These are phyloP conservation scores for Pseudonitzschia multiseries DNA, from an alignment of 108 stramenopile genomes.

Conservation along the genomic window DNA sequence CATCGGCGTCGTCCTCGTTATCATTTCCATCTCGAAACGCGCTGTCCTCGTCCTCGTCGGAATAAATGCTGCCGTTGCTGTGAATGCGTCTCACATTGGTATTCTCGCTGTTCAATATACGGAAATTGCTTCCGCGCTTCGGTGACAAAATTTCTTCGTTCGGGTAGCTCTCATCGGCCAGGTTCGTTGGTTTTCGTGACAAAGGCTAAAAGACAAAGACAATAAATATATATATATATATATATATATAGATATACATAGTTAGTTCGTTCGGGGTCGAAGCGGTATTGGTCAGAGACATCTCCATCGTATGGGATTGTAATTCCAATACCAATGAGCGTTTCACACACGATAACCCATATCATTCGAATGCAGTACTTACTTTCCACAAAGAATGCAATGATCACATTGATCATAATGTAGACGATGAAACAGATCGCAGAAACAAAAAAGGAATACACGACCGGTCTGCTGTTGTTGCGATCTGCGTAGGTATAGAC, in stretches of 20 bases:
- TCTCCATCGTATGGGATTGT: not conserved
- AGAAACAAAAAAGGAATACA: constrained; percentile 55
- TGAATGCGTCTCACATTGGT: constrained; percentile 15
- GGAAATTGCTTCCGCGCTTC: not conserved
- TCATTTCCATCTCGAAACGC: no score
- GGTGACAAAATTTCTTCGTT: not conserved
- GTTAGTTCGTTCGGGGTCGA: not conserved
- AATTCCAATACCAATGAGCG: not conserved
- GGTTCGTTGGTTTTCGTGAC: constrained; percentile 44
- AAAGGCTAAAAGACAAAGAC: constrained; percentile 38
- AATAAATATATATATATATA: no score
- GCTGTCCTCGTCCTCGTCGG: not conserved
- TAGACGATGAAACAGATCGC: constrained; percentile 39
- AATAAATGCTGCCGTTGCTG: not conserved
- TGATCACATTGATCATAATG: constrained; percentile 57
- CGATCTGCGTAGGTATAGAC: constrained; percentile 49
- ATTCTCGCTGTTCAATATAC: constrained; percentile 20
- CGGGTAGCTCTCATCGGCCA: constrained; percentile 1
- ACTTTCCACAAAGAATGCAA: constrained; percentile 66
- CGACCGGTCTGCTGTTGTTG: constrained; percentile 34
- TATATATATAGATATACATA: not conserved
- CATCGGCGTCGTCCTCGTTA: constrained; percentile 9
- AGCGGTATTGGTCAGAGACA: no score
- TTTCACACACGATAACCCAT: no score
- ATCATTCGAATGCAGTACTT: constrained; percentile 21